phyloP scores from a whole-genome alignment of 164 flowering plant genomes.

The Aristolochia contorta region DNA sequence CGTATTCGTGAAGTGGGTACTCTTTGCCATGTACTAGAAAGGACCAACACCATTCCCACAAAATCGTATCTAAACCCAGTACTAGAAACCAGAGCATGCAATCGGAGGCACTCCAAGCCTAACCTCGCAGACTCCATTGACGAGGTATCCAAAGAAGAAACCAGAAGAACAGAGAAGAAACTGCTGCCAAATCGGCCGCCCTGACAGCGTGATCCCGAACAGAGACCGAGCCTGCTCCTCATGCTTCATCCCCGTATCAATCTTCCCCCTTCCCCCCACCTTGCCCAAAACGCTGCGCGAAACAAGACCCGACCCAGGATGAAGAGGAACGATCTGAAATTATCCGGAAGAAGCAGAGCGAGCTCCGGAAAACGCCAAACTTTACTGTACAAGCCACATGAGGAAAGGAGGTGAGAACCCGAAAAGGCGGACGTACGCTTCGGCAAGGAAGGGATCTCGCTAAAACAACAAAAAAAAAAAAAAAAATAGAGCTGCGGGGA shows the following conservation, averaged over 20 bases:
- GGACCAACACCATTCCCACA: too few relatives aligned
- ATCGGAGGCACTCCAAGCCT: neutral
- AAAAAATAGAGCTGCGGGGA: too few relatives aligned
- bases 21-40: too few relatives aligned
- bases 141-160: conserved; percentile 92
- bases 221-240: conserved; percentile 64
- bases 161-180: conserved; percentile 83
- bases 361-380: neutral
- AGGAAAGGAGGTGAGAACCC: neutral
- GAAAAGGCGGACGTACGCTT: neutral
- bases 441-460: neutral
- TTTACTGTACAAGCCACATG: too few relatives aligned
- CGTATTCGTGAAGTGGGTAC: too few relatives aligned
- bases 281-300: neutral
- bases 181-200: conserved; percentile 68
- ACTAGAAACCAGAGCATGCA: neutral
- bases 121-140: conserved; percentile 96
- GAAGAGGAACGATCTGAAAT: neutral
- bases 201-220: conserved; percentile 66
- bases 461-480: neutral
- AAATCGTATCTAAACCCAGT: too few relatives aligned
- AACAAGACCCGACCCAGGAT: neutral
- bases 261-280: too few relatives aligned
- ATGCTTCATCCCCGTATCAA: conserved; percentile 57
- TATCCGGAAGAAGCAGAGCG: neutral